Conservation (phyloP, 2,329 filamentous ascomycete species). For the Fusarium robinianum region DNA sequence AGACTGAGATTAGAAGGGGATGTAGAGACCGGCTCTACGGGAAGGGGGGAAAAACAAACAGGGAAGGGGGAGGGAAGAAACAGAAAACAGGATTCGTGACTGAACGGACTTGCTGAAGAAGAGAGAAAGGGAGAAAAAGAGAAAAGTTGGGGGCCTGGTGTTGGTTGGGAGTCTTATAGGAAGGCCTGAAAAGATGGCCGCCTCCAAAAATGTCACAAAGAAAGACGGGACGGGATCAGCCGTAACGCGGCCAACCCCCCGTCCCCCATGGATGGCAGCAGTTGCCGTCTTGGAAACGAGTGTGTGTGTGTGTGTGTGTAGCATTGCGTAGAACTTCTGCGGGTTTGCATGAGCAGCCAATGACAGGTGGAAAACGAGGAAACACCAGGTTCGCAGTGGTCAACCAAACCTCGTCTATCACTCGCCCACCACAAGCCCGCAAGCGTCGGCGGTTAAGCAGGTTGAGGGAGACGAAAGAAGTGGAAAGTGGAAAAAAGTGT, state of each 20-base stretch:
- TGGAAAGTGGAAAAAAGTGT: background rate
- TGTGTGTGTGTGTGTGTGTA: no score
- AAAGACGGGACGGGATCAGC: no score
- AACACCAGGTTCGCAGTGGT: slow-evolving; percentile 26
- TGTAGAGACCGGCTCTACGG: slow-evolving; percentile 61
- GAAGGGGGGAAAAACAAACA: slow-evolving; percentile 47
- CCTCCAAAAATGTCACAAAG: no score
- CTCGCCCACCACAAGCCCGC: slow-evolving; percentile 18
- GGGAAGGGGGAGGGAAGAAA: slow-evolving; percentile 46
- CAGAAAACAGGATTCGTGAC: slow-evolving; percentile 57
- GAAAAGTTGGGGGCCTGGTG: slow-evolving; percentile 38
- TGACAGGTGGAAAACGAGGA: slow-evolving; percentile 25
- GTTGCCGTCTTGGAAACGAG: no score
- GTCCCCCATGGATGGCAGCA: no score
- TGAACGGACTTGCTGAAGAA: slow-evolving; percentile 69
- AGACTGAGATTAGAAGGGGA: slow-evolving; percentile 42
- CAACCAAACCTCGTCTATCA: slow-evolving; percentile 29
- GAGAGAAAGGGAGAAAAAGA: slow-evolving; percentile 48
- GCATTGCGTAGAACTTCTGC: slow-evolving; percentile 7
- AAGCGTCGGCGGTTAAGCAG: slow-evolving; percentile 35
- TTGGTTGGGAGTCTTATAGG: slow-evolving; percentile 42
- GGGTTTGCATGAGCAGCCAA: slow-evolving; percentile 19
- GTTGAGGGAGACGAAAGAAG: slow-evolving; percentile 12
- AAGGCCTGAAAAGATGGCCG: no score
- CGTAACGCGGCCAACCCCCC: no score